phyloP scores from a whole-genome alignment of 805 yeast genomes.

The Yamadazyma takamatsuzukensis region DNA sequence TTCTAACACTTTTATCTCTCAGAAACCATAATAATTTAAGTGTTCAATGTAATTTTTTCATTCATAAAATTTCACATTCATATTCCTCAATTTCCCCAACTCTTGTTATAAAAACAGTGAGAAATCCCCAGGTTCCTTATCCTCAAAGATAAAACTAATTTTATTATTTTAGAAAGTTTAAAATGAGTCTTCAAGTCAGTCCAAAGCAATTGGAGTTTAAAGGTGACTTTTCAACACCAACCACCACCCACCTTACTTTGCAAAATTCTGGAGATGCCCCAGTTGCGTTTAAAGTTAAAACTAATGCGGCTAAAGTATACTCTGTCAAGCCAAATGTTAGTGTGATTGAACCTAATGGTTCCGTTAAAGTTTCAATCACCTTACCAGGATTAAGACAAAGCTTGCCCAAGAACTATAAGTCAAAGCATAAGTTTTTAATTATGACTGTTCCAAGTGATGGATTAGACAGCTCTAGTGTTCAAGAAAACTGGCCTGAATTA shows the following conservation, averaged over 20 bases:
- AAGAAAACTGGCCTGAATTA: conserved; percentile 70
- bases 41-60: too few relatives aligned
- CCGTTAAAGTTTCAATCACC: conserved; percentile 72
- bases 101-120: too few relatives aligned
- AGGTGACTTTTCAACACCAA: conserved; percentile 75
- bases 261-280: conserved; percentile 53
- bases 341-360: conserved; percentile 67
- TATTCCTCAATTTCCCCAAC: too few relatives aligned
- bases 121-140: too few relatives aligned
- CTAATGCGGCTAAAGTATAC: conserved; percentile 93
- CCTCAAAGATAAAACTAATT: too few relatives aligned
- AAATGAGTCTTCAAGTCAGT: too few relatives aligned
- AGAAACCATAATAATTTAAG: too few relatives aligned
- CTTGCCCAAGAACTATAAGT: conserved; percentile 67
- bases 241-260: conserved; percentile 57
- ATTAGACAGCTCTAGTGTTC: conserved; percentile 50
- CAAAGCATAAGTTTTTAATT: conserved; percentile 89
- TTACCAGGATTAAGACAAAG: conserved; percentile 77
- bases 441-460: conserved; percentile 78
- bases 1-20: too few relatives aligned
- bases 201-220: conserved; percentile 9
- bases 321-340: conserved; percentile 96
- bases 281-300: conserved; percentile 90
- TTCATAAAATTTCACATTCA: too few relatives aligned
- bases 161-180: too few relatives aligned